Evolutionary conservation across 345 rosid genomes (phyloP).

Genomic region (Clarkia xantiana): DNA sequence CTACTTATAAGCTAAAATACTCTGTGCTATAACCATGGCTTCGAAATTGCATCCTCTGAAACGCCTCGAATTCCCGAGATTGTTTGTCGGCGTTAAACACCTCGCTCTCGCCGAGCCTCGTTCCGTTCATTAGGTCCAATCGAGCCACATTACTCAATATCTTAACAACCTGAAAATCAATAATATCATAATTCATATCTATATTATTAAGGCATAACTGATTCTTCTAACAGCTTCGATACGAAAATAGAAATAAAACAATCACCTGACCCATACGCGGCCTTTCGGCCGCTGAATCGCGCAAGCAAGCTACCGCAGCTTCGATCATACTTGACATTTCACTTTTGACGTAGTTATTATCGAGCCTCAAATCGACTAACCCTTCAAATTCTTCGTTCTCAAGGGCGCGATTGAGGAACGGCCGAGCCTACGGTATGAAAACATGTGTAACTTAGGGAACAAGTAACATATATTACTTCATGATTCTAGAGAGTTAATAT

Average conservation of each 20-base stretch:
- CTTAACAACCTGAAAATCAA: slow-evolving; percentile 51
- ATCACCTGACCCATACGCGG: slow-evolving; percentile 6
- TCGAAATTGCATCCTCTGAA: slow-evolving; percentile 68
- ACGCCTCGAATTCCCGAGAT: slow-evolving; percentile 56
- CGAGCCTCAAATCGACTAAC: not conserved
- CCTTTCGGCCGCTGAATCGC: slow-evolving; percentile 4
- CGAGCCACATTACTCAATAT: slow-evolving; percentile 47
- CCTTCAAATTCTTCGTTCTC: not conserved
- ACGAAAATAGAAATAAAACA: not conserved
- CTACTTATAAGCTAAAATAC: slow-evolving; percentile 18
- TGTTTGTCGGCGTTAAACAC: slow-evolving; percentile 50
- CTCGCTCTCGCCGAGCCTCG: slow-evolving; percentile 27
- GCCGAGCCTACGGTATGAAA: slow-evolving; percentile 7
- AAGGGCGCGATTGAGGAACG: slow-evolving; percentile 4
- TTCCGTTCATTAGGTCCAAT: slow-evolving; percentile 62
- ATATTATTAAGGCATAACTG: no score
- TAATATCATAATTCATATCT: no score
- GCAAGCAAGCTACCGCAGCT: slow-evolving; percentile 1
- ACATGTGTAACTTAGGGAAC: not conserved
- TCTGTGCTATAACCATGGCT: slow-evolving; percentile 62
- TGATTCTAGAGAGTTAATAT: no score
- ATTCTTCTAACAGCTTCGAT: no score
- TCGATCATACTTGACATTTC: slow-evolving; percentile 2
- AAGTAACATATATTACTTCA: no score
- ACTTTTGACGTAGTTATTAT: not conserved